Base-by-base conservation (phyloP, 2,329 filamentous ascomycete species). In the Ophiostoma sp. region DNA sequence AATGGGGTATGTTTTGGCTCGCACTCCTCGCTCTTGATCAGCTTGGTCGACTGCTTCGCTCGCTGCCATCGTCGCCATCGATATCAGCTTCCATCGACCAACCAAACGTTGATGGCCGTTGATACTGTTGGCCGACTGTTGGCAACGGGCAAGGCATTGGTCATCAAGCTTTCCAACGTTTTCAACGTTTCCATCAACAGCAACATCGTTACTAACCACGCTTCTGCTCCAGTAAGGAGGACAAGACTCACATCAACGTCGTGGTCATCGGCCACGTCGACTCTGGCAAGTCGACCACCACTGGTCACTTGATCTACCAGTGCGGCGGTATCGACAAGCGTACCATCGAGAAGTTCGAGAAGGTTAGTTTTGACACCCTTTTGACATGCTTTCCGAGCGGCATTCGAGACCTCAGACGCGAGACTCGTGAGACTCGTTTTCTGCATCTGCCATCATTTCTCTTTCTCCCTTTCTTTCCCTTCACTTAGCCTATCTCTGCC, bases 271-370 rank as follows among this genome's bases (percentile, higher is more conserved):
- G 95, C 90, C 95, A 97, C 92, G 95, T 97, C 93, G 94, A 97
- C 88, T 97, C 94, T 86, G 95, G 95, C 89, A 98, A 98, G 92
- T 97, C 95, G 81, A 98, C 95, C 86, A 98, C 95, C 86, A 92
- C 86, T 81, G 90, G 91, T 86, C 91, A 95, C 90, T 92, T 99
- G 91, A 98, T 99, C 93, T 98, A 98, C 94, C 95, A 99, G 93
- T 98, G 96, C 90, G 96, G 96, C 92, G 96, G 96, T 94, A 99
- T 98, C 84, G 96, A 99, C 93, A 94, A 95, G 91, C 95, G 96
- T 94, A 98, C 95, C 87, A 99, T 99, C 85, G 96, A 99, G 93
- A 99, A 99, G 93, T 99, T 99, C 92, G 96, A 99, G 95, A 99
- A 99, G 94, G 94, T 97, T 87, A 85, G 90, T 59, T 45, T 22